Evolutionary conservation across 2,329 filamentous ascomycete species (phyloP), one percentile per base, ranked within the genome.

Genomic region (Paraphoma chrysanthemicola): DNA sequence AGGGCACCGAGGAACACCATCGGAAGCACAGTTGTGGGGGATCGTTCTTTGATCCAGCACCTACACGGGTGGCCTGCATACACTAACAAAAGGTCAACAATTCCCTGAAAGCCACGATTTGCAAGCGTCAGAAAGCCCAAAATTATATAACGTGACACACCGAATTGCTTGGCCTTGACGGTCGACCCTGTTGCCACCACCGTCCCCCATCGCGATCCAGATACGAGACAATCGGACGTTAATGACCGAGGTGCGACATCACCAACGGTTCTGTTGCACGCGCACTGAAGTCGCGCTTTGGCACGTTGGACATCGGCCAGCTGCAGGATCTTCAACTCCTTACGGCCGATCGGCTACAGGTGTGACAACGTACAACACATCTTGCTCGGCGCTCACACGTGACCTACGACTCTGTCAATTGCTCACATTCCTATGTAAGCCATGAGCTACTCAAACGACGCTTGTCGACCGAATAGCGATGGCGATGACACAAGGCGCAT

Each of bases 181-280:
- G 44, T 47, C 53, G 44, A 48, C 48, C 51, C 45, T 44, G 36
- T 53, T 36, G 48, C 54, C 61, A 53, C 56, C 49, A 51, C 36
- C 44, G 12, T 33, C 51, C 48, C 44, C 56, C 36, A 49, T 60
- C 44, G 52, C 59, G 57, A 53, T 44, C 48, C 53, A 56, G n/a
- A 17, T 53, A 60, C 59, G 50, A 66, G 59, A 65, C 59, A 65
- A 43, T 51, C 39, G 54, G 38, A 41, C 50, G 51, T 48, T 59
- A 68, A 67, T 69, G 62, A 67, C 66, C 63, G 60, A 56, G 51
- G 71, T 74, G 60, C 66, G 53, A 73, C 70, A 61, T 60, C 51
- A 62, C 49, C 57, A 60, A 60, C 62, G 51, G 62, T 56, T 63
- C 61, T 57, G 68, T 73, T 68, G 63, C 64, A 69, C 67, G 55